These are phyloP conservation scores for Pelargonium australe DNA, from an alignment of 441 rosid genomes.

Conservation along the genomic window DNA sequence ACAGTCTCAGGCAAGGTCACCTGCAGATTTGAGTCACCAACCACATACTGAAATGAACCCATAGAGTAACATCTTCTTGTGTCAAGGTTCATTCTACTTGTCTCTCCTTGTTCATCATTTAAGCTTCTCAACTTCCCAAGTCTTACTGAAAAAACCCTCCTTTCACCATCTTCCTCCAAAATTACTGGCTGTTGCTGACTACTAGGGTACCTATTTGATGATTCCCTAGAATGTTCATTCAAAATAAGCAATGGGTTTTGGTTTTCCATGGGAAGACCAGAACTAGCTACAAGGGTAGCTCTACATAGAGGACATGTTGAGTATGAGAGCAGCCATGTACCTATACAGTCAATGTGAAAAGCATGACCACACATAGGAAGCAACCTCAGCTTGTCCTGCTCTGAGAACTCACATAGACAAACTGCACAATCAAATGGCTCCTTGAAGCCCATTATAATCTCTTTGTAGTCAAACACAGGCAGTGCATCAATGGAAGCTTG, in stretches of 20 bases:
- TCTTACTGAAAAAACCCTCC: conserved; percentile 49
- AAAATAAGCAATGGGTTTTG: conserved; percentile 24
- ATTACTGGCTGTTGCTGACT: conserved; percentile 16
- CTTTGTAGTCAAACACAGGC: conserved; percentile 3
- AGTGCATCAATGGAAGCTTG: conserved; percentile 6
- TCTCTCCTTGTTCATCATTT: conserved; percentile 23
- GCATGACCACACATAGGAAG: conserved; percentile 13
- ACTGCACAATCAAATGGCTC: conserved; percentile 16
- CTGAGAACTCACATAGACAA: conserved; percentile 10
- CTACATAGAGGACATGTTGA: conserved; percentile 17
- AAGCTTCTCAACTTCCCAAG: conserved; percentile 50
- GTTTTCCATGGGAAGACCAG: conserved; percentile 18
- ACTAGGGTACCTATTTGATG: conserved; percentile 14
- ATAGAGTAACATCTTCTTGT: conserved; percentile 69
- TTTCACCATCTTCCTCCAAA: conserved; percentile 20
- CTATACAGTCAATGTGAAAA: conserved; percentile 14
- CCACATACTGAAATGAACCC: conserved; percentile 65
- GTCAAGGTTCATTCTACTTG: conserved; percentile 30
- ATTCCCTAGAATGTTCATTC: conserved; percentile 26
- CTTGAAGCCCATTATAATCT: conserved; percentile 16
- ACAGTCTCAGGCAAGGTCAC: conserved; percentile 28
- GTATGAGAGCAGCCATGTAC: conserved; percentile 14
- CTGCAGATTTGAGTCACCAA: conserved; percentile 34
- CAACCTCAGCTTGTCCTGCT: conserved; percentile 13
- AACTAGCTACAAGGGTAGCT: conserved; percentile 24